Percentiles rank a stretch among this genome's conserved stretches.
These are phyloP conservation scores for Tetrahymena thermophila DNA, from an alignment of 73 alveolate species.

Conservation along the genomic window DNA sequence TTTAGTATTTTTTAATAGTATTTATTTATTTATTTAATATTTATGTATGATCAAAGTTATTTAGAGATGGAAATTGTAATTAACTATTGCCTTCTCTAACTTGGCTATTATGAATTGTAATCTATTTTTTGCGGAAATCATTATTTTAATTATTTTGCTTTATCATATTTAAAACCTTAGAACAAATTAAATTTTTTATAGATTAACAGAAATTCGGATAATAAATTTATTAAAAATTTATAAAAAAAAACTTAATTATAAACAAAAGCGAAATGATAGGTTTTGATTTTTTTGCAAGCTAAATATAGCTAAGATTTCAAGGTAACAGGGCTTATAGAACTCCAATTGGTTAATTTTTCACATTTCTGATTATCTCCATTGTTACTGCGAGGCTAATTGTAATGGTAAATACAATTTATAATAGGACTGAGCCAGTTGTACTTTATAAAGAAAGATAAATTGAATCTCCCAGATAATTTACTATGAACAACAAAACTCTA, in stretches of 20 bases:
- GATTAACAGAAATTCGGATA: not conserved
- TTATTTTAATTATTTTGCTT: not conserved
- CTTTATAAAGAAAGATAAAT: not conserved
- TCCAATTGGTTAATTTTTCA: not conserved
- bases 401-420: not conserved
- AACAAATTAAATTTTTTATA: too few species aligned
- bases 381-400: not conserved
- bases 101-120: not conserved
- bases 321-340: not conserved
- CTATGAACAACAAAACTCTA: not conserved
- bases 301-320: not conserved
- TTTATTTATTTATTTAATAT: too few species aligned
- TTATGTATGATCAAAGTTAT: not conserved
- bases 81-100: too few species aligned
- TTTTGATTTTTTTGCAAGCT: not conserved
- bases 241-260: too few species aligned
- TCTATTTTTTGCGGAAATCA: not conserved
- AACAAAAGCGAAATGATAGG: not conserved
- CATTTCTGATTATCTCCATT: not conserved
- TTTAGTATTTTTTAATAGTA: too few species aligned
- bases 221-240: too few species aligned
- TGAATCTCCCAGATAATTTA: not conserved
- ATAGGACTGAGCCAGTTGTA: not conserved
- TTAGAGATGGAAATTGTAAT: not conserved
- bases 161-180: not conserved